Conservation (phyloP, 2,329 filamentous ascomycete genomes). For the Leptographium procerum region DNA sequence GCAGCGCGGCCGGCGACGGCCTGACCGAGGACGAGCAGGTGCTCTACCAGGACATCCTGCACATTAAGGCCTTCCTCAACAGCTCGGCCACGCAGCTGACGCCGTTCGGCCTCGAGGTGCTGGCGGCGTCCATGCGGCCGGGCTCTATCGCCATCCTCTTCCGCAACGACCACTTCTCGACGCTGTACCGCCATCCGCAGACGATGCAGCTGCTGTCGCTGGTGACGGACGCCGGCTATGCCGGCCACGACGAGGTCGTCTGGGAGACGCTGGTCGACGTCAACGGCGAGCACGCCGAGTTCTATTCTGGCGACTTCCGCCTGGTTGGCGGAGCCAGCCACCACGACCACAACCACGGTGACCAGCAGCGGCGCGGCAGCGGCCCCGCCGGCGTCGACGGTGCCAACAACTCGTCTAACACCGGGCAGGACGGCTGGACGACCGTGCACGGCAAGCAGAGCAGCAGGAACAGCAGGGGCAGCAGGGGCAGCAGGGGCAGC, state of each 20-base stretch:
- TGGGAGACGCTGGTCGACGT: slow-evolving; percentile 93
- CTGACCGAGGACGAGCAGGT: slow-evolving; percentile 65
- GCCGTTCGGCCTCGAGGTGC: slow-evolving; percentile 62
- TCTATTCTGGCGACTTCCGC: slow-evolving; percentile 83
- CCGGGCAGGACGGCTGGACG: slow-evolving; percentile 35
- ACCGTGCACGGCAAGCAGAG: slow-evolving; percentile 34
- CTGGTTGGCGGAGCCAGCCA: slow-evolving; percentile 54
- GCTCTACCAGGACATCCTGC: slow-evolving; percentile 69
- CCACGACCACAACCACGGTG: background rate
- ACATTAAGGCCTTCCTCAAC: slow-evolving; percentile 73
- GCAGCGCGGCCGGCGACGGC: slow-evolving; percentile 32
- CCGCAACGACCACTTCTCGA: slow-evolving; percentile 94
- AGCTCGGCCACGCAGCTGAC: slow-evolving; percentile 81
- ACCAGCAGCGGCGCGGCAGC: background rate
- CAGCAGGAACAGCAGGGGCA: slow-evolving; percentile 17
- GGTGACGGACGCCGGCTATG: slow-evolving; percentile 88
- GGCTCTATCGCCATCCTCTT: slow-evolving; percentile 86
- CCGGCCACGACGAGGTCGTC: slow-evolving; percentile 77
- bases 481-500: slow-evolving; percentile 17
- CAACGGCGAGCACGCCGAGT: slow-evolving; percentile 69
- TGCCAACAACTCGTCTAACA: background rate
- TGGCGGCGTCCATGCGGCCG: slow-evolving; percentile 58
- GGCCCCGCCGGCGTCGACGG: background rate
- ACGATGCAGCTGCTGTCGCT: slow-evolving; percentile 67
- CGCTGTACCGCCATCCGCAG: slow-evolving; percentile 76